A percentile compares a stretch with the other conserved stretches of the same genome.
Conservation (phyloP, 768 basidiomycete genomes). For the Sarcomyxa edulis region DNA sequence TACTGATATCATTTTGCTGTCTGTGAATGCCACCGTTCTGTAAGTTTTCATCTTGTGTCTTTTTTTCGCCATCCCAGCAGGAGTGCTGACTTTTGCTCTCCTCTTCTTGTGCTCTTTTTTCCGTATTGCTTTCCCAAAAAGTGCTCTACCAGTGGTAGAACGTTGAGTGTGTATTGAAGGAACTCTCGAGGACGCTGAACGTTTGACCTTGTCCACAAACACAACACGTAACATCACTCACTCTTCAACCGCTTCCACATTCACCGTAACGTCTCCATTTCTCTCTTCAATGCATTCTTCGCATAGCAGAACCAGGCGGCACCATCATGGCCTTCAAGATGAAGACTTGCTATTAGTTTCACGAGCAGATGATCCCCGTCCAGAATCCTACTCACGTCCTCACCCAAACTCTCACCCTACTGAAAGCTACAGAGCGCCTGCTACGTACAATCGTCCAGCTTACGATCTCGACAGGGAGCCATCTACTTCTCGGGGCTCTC, state of each 20-base stretch:
- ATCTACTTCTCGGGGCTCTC: constrained; percentile 47
- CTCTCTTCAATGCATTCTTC: constrained; percentile 31
- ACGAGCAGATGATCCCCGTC: constrained; percentile 45
- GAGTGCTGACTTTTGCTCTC: no score
- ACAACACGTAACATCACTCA: constrained; percentile 26
- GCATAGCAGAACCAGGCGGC: constrained; percentile 41
- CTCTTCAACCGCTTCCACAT: no score
- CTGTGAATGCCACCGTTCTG: no score
- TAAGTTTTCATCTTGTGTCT: no score
- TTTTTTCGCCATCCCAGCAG: no score
- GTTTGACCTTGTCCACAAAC: no score
- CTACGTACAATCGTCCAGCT: constrained; percentile 33
- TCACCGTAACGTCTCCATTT: constrained; percentile 12
- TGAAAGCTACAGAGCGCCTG: constrained; percentile 42
- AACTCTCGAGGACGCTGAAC: no score
- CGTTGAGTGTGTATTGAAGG: no score
- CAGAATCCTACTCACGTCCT: constrained; percentile 48
- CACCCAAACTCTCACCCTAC: constrained; percentile 41
- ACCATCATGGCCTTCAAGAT: constrained; percentile 47
- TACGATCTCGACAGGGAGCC: constrained; percentile 48
- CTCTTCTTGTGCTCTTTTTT: no score
- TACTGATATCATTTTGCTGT: no score
- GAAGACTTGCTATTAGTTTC: constrained; percentile 42
- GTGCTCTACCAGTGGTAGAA: no score
- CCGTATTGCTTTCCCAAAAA: no score